Base-by-base conservation (phyloP, 2,329 filamentous ascomycete genomes). In the Sclerotinia borealis region DNA sequence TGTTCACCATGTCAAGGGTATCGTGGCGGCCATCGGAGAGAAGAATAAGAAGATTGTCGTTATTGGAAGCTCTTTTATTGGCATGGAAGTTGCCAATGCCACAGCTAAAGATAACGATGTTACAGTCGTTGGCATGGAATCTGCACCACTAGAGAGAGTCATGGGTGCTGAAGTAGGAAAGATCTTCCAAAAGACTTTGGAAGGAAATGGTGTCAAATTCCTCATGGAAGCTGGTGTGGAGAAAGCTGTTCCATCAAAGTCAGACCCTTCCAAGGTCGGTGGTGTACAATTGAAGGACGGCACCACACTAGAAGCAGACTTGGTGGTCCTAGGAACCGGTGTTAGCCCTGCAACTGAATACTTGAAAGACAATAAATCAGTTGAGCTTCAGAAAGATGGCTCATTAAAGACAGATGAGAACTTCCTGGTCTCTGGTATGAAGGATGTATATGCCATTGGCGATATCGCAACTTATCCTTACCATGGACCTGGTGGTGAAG, bases 381-480 rank as follows among this genome's bases (percentile, higher is more conserved):
- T 97, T 36, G 77, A 81, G 31, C 84, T 98, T 1, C 86, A 93
- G 69, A 80, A 89, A 47, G 95, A 99, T 72, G 92, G 92, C n/a
- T 96, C 92, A 1, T 72, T 99, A 62, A 84, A 83, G 71, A 92
- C 91, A 0, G 88, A 97, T 74, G 88, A 92, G 71, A 83, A 85
- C 59, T 97, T 95, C 76, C 82, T 85, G 10, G 88, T 98, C 1
- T 79, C 83, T 1, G 91, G 90, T 0, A 77, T 95, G 4, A 83
- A 89, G 71, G 89, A 93, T 68, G 92, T 97, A 59, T 99, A 91
- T 73, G 95, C 95, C 17, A 86, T 99, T 66, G 93, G 93, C 59
- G 95, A 99, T 75, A 98, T 99, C 66, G 93, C 95, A 15, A 93
- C 90, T 0, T 97, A 92, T 76, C 95, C 95, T 0, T 99, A 99